Evolutionary conservation across 768 basidiomycete species (phyloP), one percentile per base, ranked within the genome.

Genomic region (Lyophyllum atratum): DNA sequence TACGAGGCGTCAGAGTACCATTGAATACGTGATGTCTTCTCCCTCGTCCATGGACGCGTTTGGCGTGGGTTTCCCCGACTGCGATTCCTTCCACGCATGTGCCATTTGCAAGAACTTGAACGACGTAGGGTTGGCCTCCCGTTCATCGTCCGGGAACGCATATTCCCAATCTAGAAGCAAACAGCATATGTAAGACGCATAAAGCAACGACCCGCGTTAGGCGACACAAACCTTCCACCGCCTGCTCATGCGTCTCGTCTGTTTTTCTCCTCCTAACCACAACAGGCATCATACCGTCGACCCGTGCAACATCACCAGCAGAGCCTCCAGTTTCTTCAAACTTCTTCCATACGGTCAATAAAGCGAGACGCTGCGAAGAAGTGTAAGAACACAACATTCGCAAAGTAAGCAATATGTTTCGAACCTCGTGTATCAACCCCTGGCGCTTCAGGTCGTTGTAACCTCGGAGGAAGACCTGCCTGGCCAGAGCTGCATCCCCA

Each of bases 71-170:
- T 40, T 40, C 17, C 10, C 17, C 39, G 39, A 19, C 39, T 84
- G 80, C 1, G 82, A 66, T 50, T 74, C 78, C 64, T 88, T 88
- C 95, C 95, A 98, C 0, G 88, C 89, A 68, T 95, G 94, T 0
- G 96, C 96, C 81, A 91, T 93, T 70, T 95, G 90, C 68, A 98
- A 77, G 79, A 98, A 95, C 67, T 95, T 95, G 87, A 95, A 96
- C 0, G 92, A 85, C 0, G 93, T 87, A 0, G 95, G 93, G 66
- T 97, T 96, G 45, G 89, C 84, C 66, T 96, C 95, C 50, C 89
- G 83, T 66, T 97, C 94, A 80, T 98, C 96, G 76, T 98, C 96
- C 25, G 94, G 87, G 71, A 98, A 98, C 22, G 95, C 87, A 67
- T 95, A 85, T 66, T 96, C 95, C 87, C 92, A 95, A 66, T 96